Evolutionary conservation across 2,329 filamentous ascomycete species (phyloP), one percentile per base, ranked within the genome.

Genomic region (Scytalidium sp.): DNA sequence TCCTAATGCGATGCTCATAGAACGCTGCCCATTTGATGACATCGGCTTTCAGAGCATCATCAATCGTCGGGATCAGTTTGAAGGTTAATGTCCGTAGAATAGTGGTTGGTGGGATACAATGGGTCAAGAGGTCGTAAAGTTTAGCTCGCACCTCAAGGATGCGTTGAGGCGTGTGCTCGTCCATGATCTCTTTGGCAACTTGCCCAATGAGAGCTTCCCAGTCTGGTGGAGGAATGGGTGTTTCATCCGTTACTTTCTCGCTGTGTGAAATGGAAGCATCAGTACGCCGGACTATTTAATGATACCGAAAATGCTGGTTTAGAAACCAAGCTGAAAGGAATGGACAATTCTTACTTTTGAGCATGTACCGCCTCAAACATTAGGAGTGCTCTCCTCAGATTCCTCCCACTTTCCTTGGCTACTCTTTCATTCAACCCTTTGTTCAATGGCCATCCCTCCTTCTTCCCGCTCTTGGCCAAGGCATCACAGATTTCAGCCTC

Each of bases 311-410:
- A 17, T 21, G 6, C 8, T 9, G 6, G 7, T 13, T 19, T 3
- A 17, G 17, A 19, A 21, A 9, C 23, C 41, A 15, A 13, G 43
- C 56, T 41, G 58, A 48, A 29, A 46, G 23, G 36, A 40, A 22
- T n/a, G 45, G 27, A 20, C 5, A 8, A 55, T 32, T 63, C 85
- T 57, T 80, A 97, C 91, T 97, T 97, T 66, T 97, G 93, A 27
- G 94, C 94, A 73, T 97, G 90, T 21, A 97, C 89, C 11, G 94
- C 88, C 73, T 99, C 94, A 64, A 93, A 96, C 92, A 99, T 99
- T 59, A 99, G 76, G 63, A 99, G 72, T 17, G 94, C 94, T 64
- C 88, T 85, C 56, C 94, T 83, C 63, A 99, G 68, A 70, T 99
- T 99, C 56, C 94, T 81, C 29, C 90, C 91, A 63, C 93, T 96